phyloP scores from a whole-genome alignment of 495 filamentous ascomycete species.

The Hypomontagnella monticulosa region DNA sequence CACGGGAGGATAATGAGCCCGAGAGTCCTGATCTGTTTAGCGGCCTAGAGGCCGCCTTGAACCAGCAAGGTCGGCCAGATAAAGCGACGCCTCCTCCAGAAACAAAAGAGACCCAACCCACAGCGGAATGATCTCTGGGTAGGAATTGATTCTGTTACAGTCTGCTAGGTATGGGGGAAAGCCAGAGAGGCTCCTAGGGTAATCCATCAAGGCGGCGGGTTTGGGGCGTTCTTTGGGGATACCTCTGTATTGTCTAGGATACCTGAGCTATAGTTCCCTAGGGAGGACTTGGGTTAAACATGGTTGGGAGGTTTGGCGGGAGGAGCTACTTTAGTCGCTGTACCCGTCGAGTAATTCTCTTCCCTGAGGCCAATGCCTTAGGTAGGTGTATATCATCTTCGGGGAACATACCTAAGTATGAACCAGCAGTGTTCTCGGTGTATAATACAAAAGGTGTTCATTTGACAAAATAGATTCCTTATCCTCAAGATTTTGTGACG shows the following conservation, averaged over 20 bases:
- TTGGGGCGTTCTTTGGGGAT: not conserved
- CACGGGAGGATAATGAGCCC: slow-evolving; percentile 31
- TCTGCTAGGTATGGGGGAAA: not conserved
- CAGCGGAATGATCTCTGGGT: not conserved
- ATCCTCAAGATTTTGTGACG: too few species aligned
- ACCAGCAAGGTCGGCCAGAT: slow-evolving; percentile 39
- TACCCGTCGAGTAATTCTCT: too few species aligned
- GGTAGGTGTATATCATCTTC: too few species aligned
- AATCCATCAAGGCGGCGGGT: not conserved
- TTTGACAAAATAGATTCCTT: too few species aligned
- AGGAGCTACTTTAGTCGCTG: too few species aligned
- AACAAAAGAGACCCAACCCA: slow-evolving; percentile 3
- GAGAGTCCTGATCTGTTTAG: slow-evolving; percentile 46
- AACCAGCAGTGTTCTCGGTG: too few species aligned
- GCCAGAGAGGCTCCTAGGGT: not conserved
- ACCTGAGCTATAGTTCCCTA: not conserved
- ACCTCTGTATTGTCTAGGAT: slow-evolving; percentile 4
- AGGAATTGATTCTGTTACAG: not conserved
- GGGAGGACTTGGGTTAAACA: not conserved
- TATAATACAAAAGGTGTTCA: too few species aligned
- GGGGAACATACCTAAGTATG: too few species aligned
- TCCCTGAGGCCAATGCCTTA: too few species aligned
- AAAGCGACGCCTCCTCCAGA: slow-evolving; percentile 23
- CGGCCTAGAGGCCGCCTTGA: slow-evolving; percentile 42
- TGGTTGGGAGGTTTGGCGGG: not conserved